These are phyloP conservation scores for Phaffia rhodozyma DNA, from an alignment of 1,284 basidiomycete species.

Conservation along the genomic window DNA sequence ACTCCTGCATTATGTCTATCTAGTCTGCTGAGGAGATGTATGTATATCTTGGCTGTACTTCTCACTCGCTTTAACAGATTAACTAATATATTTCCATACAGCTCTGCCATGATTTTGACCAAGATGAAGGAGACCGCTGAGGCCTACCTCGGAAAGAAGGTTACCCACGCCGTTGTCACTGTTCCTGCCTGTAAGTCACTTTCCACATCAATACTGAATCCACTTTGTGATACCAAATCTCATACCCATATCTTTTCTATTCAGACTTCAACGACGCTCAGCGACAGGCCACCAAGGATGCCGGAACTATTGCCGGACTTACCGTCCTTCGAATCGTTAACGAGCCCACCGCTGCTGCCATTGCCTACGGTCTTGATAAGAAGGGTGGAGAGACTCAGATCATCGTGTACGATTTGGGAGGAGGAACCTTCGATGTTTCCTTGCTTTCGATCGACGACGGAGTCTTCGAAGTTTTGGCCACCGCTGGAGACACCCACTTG, in stretches of 20 bases:
- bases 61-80: conserved; percentile 61
- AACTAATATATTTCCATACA: neutral
- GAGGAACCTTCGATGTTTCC: conserved; percentile 94
- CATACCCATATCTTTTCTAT: neutral
- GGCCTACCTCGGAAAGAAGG: conserved; percentile 90
- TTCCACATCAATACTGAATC: neutral
- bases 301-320: conserved; percentile 90
- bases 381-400: conserved; percentile 66
- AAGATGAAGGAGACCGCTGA: conserved; percentile 99
- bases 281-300: conserved; percentile 95
- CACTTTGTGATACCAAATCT: neutral
- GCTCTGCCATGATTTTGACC: conserved; percentile 77
- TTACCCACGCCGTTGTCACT: conserved; percentile 95
- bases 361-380: conserved; percentile 88
- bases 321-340: conserved; percentile 98
- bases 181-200: conserved; percentile 64
- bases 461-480: conserved; percentile 94
- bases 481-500: conserved; percentile 96
- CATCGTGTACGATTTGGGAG: conserved; percentile 93
- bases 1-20: neutral
- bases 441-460: conserved; percentile 98
- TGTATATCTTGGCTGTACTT: conserved; percentile 26
- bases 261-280: conserved; percentile 93
- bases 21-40: conserved; percentile 36
- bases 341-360: conserved; percentile 93